Conservation (phyloP, 164 flowering plant genomes). For the Magnolia changhungtana region DNA sequence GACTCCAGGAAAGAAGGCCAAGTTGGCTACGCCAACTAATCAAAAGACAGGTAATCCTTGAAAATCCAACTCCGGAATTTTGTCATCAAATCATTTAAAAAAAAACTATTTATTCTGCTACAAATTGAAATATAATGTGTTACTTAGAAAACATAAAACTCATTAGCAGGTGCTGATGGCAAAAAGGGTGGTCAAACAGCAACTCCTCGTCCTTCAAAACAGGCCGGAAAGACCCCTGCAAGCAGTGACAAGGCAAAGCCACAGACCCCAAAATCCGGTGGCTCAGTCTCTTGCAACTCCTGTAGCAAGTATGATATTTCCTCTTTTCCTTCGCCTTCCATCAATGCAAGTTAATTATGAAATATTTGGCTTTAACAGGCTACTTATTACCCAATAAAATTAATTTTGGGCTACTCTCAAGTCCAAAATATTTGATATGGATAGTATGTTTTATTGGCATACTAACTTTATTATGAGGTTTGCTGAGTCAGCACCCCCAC, state of each 20-base stretch:
- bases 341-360: no score
- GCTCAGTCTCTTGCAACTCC: conserved; percentile 40
- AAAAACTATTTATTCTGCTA: no score
- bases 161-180: conserved; percentile 34
- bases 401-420: no score
- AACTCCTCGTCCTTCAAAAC: conserved; percentile 70
- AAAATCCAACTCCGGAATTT: neutral
- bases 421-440: neutral
- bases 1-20: conserved; percentile 64
- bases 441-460: neutral
- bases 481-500: no score
- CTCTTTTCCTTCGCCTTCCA: neutral
- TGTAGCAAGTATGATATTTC: conserved; percentile 43
- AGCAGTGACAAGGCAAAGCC: conserved; percentile 41
- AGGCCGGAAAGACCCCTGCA: conserved; percentile 43
- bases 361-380: no score
- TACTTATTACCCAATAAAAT: no score
- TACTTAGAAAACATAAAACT: neutral
- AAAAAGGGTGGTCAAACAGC: conserved; percentile 57
- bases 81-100: neutral
- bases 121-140: no score
- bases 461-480: neutral
- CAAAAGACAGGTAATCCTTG: conserved; percentile 51
- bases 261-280: conserved; percentile 53
- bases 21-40: conserved; percentile 45